Evolutionary conservation across 257 asterid genomes (phyloP), one percentile per base, ranked within the genome.

Genomic region (Solanum chilense): DNA sequence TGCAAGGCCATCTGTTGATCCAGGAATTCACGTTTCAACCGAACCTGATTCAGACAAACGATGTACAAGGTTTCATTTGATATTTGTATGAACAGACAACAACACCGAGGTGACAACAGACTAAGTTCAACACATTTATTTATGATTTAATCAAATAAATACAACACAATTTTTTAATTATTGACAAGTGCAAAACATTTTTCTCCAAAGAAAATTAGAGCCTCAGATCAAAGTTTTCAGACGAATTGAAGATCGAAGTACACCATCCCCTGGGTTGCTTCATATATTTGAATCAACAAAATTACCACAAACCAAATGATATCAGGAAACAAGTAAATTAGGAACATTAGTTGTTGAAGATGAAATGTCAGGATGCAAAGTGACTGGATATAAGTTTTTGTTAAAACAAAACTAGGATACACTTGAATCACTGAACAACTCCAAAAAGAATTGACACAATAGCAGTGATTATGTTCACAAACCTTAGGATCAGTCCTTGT

Each of bases 1-100:
- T 88, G 92, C 23, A 91, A 93, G 87, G 89, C 93, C 56, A 89
- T 68, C 52, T 92, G 96, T 90, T 90, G 94, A 92, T 97, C 99
- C 97, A 97, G 90, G 93, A 88, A 97, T 86, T 97, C 99, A n/a
- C 99, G 99, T 88, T 97, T 97, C 89, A 97, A 94, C 87, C 99
- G 98, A 89, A 97, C 96, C 99, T 97, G 95, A 85, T 85, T 35
- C 90, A 71, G 86, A 90, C 83, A 56, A 66, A 85, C 44, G 78
- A 49, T 75, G 42, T 52, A 37, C 33, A 44, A 87, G 62, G 81
- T 66, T 66, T 42, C 39, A 42, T 70, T 16, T 60, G 13, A 73
- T 14, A 66, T 69, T 27, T 45, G 12, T 42, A 66, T 41, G 41
- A 25, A 9, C 69, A 13, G 39, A 49, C 52, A 44, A n/a, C 85